These are phyloP conservation scores for Russula vinacea DNA, from an alignment of 768 basidiomycete species.

Conservation along the genomic window DNA sequence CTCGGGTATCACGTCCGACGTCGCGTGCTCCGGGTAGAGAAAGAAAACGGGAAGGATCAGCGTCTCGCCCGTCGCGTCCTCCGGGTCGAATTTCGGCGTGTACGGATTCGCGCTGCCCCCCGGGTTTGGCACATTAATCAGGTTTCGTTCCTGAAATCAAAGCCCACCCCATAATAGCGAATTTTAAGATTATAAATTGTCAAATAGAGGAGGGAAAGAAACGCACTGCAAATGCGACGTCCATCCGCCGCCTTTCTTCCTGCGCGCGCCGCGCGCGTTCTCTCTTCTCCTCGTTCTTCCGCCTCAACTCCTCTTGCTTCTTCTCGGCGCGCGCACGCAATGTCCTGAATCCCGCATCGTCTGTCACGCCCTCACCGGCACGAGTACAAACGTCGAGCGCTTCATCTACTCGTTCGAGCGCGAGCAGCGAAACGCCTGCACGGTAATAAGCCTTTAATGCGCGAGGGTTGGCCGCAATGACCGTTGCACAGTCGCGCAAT, in stretches of 20 bases:
- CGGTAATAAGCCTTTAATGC: constrained; percentile 87
- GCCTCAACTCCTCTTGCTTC: constrained; percentile 49
- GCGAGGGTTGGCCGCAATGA: constrained; percentile 55
- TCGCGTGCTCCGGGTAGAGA: constrained; percentile 86
- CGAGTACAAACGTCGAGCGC: constrained; percentile 77
- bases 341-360: constrained; percentile 51
- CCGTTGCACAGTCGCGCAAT: constrained; percentile 78
- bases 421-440: constrained; percentile 71
- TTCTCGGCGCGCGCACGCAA: constrained; percentile 49
- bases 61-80: constrained; percentile 55
- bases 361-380: constrained; percentile 57
- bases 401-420: constrained; percentile 73
- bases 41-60: constrained; percentile 87
- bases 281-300: constrained; percentile 48
- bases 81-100: constrained; percentile 61
- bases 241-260: constrained; percentile 53
- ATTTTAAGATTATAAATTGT: neutral
- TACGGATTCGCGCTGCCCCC: constrained; percentile 54
- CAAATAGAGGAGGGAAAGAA: neutral
- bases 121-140: constrained; percentile 54
- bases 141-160: constrained; percentile 68
- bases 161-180: neutral
- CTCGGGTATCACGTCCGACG: constrained; percentile 82
- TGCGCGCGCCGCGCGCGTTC: constrained; percentile 50
- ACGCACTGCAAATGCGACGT: constrained; percentile 63